Conservation (phyloP, 331 rosid genomes). For the Ulmus americana region DNA sequence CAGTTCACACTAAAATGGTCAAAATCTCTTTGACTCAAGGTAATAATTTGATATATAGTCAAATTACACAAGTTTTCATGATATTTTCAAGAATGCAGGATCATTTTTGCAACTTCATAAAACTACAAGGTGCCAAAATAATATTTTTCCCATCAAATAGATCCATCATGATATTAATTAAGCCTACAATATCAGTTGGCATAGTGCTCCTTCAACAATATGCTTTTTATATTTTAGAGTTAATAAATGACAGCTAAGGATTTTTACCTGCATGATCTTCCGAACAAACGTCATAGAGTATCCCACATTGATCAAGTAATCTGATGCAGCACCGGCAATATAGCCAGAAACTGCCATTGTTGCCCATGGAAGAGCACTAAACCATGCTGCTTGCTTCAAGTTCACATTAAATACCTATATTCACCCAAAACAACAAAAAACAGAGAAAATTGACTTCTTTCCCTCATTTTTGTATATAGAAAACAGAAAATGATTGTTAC, state of each 20-base stretch:
- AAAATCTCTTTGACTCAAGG: no score
- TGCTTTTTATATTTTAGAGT: neutral
- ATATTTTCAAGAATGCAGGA: no score
- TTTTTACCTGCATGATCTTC: slow-evolving; percentile 81
- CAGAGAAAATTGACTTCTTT: no score
- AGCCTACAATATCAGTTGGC: neutral
- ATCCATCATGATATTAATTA: no score
- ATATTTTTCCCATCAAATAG: no score
- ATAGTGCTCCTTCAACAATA: neutral
- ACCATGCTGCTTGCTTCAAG: slow-evolving; percentile 93
- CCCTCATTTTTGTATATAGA: no score
- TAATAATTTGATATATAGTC: no score
- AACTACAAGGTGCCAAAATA: no score
- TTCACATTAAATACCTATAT: slow-evolving; percentile 73
- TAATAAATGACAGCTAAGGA: slow-evolving; percentile 1
- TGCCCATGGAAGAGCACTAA: slow-evolving; percentile 95
- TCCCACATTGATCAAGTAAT: slow-evolving; percentile 56
- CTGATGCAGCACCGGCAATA: slow-evolving; percentile 70
- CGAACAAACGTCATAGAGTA: slow-evolving; percentile 63
- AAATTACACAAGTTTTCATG: no score
- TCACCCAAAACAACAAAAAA: neutral
- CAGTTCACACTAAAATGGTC: no score
- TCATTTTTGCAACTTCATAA: no score
- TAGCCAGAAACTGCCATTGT: slow-evolving; percentile 87
- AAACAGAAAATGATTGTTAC: neutral